Conservation (phyloP, 495 filamentous ascomycete species). For the Penicilliopsis zonata region DNA sequence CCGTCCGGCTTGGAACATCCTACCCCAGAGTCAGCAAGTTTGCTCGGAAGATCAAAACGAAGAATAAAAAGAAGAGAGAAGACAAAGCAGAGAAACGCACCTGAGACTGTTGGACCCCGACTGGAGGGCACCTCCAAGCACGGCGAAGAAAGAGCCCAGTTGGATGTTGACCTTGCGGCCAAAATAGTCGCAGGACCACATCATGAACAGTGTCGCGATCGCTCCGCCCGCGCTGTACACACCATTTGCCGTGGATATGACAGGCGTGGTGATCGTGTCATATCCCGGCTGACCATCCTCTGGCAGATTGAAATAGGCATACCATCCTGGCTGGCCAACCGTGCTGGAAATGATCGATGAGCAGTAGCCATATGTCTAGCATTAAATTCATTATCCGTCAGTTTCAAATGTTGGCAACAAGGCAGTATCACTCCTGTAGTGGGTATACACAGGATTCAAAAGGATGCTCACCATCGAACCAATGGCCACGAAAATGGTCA, state of each 20-base stretch:
- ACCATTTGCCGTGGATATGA: constrained; percentile 37
- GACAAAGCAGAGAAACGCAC: constrained; percentile 6
- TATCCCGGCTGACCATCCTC: constrained; percentile 27
- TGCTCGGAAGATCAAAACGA: not conserved
- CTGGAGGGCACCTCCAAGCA: constrained; percentile 34
- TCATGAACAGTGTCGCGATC: constrained; percentile 28
- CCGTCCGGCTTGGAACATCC: constrained; percentile 38
- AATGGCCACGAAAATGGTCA: constrained; percentile 23
- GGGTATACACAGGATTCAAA: too few species aligned
- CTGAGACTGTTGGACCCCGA: constrained; percentile 27
- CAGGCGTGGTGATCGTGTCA: constrained; percentile 28
- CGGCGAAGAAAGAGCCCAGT: constrained; percentile 26
- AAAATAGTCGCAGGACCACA: constrained; percentile 31
- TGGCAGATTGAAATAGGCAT: constrained; percentile 31
- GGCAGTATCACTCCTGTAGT: too few species aligned
- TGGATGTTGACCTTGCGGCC: constrained; percentile 33
- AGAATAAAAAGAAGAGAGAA: not conserved
- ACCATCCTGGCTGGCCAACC: constrained; percentile 41
- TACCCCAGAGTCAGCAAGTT: constrained; percentile 4
- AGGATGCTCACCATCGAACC: constrained; percentile 21
- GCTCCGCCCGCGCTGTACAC: constrained; percentile 34
- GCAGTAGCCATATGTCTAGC: constrained; percentile 34
- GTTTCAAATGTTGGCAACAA: too few species aligned
- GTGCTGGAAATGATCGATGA: constrained; percentile 39
- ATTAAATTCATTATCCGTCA: too few species aligned